A percentile compares a stretch with the other conserved stretches of the same genome.
Evolutionary conservation across 108 stramenopile genomes (phyloP).

Genomic region (Conticribra guillardii): DNA sequence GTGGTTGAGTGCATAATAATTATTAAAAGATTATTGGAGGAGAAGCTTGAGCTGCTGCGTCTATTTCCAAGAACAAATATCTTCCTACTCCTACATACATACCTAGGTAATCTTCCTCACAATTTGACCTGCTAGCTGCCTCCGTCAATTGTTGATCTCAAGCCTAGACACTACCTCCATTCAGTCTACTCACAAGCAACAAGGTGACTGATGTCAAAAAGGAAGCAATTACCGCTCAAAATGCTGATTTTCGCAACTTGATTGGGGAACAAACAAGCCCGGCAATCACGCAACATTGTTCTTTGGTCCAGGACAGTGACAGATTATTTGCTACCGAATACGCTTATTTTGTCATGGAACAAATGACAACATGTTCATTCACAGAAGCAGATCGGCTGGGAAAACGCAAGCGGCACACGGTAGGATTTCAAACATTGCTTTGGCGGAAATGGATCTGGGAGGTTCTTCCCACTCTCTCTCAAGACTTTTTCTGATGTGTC

Average conservation of each 20-base stretch:
- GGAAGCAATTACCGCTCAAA: background rate
- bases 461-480: constrained; percentile 49
- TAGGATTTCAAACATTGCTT: no score
- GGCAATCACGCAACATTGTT: no score
- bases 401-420: constrained; percentile 54
- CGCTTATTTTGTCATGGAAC: constrained; percentile 48
- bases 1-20: no score
- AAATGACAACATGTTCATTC: constrained; percentile 49
- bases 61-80: no score
- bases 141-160: no score
- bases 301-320: constrained; percentile 42
- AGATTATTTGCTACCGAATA: constrained; percentile 46
- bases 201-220: background rate
- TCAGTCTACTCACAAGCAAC: constrained; percentile 38
- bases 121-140: no score
- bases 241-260: constrained; percentile 1
- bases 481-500: constrained; percentile 55
- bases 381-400: constrained; percentile 52
- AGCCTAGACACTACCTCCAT: no score
- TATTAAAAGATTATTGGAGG: no score
- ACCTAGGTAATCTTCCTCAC: no score
- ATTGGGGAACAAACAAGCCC: background rate
- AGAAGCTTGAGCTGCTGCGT: no score
- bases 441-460: no score
- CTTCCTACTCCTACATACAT: no score